Evolutionary conservation across 2,329 filamentous ascomycete species (phyloP), one percentile per base, ranked within the genome.

Genomic region (Domatiomyces globalis): DNA sequence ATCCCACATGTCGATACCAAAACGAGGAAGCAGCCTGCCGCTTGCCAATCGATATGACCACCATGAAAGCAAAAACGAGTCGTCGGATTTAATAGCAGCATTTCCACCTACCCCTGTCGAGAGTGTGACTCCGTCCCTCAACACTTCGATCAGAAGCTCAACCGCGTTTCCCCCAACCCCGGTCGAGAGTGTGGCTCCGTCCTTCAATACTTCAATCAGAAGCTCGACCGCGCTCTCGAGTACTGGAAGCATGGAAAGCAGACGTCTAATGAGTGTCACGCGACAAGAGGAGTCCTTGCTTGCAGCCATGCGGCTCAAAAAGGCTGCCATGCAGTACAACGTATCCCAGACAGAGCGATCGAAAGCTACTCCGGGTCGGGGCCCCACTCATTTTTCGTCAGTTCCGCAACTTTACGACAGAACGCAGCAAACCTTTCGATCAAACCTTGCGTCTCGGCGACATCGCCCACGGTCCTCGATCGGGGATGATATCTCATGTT

Each of bases 261-360:
- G 71, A 53, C 67, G 70, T 43, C 62, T 75, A 18, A 75, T 77
- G 63, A 69, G 72, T 12, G 74, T 77, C 22, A 77, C 74, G 0
- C 65, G 71, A 50, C 73, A 76, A 59, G 74, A 77, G 61, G 72
- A 76, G 54, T 66, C 70, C 43, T 65, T 77, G 1, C 62, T 77
- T 2, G 73, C 73, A 57, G 71, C 73, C 1, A 70, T 77, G 63
- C 66, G 74, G 50, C 63, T 67, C 49, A 73, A 73, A 46, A 67
- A 71, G 55, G 71, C 72, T 48, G 68, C 66, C 42, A 69, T 75
- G 59, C 68, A 69, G 2, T 66, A 71, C 18, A 67, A 67, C 54
- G 6, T 44, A 51, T 27, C 51, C 33, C 19, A 29, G 17, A 17
- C 10, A 20, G 12, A 33, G 17, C 45, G 45, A 29, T 18, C 29